Evolutionary conservation across 2,329 filamentous ascomycete genomes (phyloP).

Genomic region (Lecanicillium sp.): DNA sequence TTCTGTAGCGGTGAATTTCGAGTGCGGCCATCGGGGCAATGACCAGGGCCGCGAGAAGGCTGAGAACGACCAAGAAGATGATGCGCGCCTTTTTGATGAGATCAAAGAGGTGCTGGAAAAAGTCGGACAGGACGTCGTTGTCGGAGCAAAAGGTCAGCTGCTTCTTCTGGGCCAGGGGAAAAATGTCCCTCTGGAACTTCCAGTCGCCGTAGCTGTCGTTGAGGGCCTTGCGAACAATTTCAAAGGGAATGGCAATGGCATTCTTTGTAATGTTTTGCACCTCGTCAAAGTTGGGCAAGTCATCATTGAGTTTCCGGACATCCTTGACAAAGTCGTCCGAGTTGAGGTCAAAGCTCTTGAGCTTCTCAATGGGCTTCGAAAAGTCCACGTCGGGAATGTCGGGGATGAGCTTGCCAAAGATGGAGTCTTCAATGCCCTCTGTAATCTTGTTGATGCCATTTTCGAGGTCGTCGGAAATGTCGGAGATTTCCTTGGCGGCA

Average conservation of each 20-base stretch:
- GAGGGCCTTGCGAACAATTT: slow-evolving; percentile 66
- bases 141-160: slow-evolving; percentile 81
- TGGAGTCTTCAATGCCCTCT: slow-evolving; percentile 30
- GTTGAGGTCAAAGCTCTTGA: slow-evolving; percentile 63
- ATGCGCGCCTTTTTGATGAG: slow-evolving; percentile 63
- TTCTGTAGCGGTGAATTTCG: slow-evolving; percentile 71
- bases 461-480: slow-evolving; percentile 41
- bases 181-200: slow-evolving; percentile 67
- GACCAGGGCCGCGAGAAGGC: slow-evolving; percentile 61
- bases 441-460: slow-evolving; percentile 43
- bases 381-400: slow-evolving; percentile 54
- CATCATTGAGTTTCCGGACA: slow-evolving; percentile 64
- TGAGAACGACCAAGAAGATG: slow-evolving; percentile 68
- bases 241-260: slow-evolving; percentile 71
- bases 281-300: slow-evolving; percentile 75
- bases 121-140: slow-evolving; percentile 71
- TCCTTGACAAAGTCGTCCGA: slow-evolving; percentile 60
- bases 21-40: slow-evolving; percentile 74
- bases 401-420: slow-evolving; percentile 42
- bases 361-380: slow-evolving; percentile 51
- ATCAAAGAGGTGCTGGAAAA: slow-evolving; percentile 67
- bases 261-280: slow-evolving; percentile 75
- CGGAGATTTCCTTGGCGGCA: slow-evolving; percentile 53
- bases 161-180: slow-evolving; percentile 80
- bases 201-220: slow-evolving; percentile 65